phyloP scores from a whole-genome alignment of 495 filamentous ascomycete genomes.

The Cercophora newfieldiana region DNA sequence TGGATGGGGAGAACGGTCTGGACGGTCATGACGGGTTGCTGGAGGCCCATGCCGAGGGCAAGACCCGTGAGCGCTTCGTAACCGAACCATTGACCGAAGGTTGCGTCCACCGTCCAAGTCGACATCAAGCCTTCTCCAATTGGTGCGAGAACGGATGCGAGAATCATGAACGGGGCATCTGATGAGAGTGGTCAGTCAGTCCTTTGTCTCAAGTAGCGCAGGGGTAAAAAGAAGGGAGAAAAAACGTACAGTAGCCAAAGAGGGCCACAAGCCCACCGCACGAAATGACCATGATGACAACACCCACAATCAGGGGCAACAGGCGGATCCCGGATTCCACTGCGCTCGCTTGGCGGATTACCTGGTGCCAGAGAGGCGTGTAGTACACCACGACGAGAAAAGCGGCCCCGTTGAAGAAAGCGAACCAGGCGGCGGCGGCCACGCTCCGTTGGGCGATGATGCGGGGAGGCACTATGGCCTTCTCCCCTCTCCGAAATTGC shows the following conservation, averaged over 20 bases:
- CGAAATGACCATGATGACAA: slow-evolving; percentile 57
- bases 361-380: slow-evolving; percentile 61
- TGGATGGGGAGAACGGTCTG: slow-evolving; percentile 47
- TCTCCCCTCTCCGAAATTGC: slow-evolving; percentile 26
- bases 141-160: slow-evolving; percentile 51
- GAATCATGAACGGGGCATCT: slow-evolving; percentile 45
- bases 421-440: slow-evolving; percentile 47
- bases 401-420: slow-evolving; percentile 49
- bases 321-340: slow-evolving; percentile 64
- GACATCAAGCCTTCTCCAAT: slow-evolving; percentile 63
- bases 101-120: slow-evolving; percentile 48
- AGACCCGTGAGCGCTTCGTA: slow-evolving; percentile 57
- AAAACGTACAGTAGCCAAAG: slow-evolving; percentile 27
- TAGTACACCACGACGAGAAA: slow-evolving; percentile 56
- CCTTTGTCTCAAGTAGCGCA: background rate
- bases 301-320: slow-evolving; percentile 60
- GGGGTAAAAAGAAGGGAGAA: slow-evolving; percentile 48
- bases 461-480: slow-evolving; percentile 58
- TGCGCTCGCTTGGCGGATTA: slow-evolving; percentile 61
- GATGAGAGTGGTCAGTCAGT: background rate
- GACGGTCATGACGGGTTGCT: slow-evolving; percentile 55
- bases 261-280: slow-evolving; percentile 36
- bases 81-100: slow-evolving; percentile 61
- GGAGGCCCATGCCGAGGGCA: slow-evolving; percentile 61
- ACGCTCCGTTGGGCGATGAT: slow-evolving; percentile 64